Evolutionary conservation across 352 stramenopile species (phyloP).

Genomic region (Phytopythium cucurbitacearum): DNA sequence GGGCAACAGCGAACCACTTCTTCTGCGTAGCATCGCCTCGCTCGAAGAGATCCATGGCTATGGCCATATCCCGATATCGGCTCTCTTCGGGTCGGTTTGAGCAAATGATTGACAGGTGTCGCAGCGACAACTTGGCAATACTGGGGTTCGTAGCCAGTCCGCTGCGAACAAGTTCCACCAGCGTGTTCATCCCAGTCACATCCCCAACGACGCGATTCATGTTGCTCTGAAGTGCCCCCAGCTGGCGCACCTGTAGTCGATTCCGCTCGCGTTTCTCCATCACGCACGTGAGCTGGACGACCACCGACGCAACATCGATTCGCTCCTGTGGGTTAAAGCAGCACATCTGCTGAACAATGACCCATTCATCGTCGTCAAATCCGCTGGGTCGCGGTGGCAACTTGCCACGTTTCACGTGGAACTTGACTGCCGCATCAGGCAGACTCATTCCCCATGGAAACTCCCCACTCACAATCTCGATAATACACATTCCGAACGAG

Average conservation of each 20-base stretch:
- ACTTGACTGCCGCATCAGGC: slow-evolving; percentile 1
- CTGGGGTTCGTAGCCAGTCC: neutral
- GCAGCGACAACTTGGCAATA: neutral
- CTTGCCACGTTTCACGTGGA: slow-evolving; percentile 14
- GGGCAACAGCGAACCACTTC: neutral
- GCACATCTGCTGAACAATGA: slow-evolving; percentile 21
- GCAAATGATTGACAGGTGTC: slow-evolving; percentile 2
- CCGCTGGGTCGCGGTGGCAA: slow-evolving; percentile 10
- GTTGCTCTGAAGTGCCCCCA: neutral
- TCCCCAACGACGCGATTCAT: slow-evolving; percentile 1
- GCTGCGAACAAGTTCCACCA: neutral
- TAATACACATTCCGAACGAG: slow-evolving; percentile 35
- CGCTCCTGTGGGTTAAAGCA: slow-evolving; percentile 14
- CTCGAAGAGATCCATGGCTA: neutral
- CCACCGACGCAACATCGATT: slow-evolving; percentile 12
- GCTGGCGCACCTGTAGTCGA: neutral
- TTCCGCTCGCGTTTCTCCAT: neutral
- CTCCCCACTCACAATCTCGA: slow-evolving; percentile 24
- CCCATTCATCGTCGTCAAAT: slow-evolving; percentile 22
- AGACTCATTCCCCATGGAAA: slow-evolving; percentile 15
- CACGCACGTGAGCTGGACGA: slow-evolving; percentile 11
- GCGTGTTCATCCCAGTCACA: neutral
- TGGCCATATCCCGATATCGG: neutral
- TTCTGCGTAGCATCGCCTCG: neutral
- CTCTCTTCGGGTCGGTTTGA: neutral